These are phyloP conservation scores for Kandelia obovata DNA, from an alignment of 345 rosid species.

Conservation along the genomic window DNA sequence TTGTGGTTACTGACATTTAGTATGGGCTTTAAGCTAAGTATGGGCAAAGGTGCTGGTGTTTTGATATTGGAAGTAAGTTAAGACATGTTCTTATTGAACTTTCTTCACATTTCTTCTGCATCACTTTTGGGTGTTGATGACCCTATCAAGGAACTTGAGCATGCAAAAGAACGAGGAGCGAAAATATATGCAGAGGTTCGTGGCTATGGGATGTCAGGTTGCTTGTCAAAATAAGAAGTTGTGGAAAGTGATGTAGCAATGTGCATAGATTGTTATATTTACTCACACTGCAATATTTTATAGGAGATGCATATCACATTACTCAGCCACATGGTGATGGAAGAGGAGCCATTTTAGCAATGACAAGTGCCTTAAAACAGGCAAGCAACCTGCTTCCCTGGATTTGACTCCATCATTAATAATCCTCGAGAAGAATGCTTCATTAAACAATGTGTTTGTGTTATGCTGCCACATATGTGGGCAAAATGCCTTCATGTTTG, in stretches of 20 bases:
- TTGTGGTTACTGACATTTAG: conserved; percentile 9
- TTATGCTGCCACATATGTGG: neutral
- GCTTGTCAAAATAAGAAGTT: neutral
- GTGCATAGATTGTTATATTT: neutral
- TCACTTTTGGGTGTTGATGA: neutral
- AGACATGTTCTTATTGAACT: conserved; percentile 6
- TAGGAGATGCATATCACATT: conserved; percentile 93
- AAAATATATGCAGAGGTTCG: conserved; percentile 85
- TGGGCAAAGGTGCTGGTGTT: conserved; percentile 90
- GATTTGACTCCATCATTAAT: neutral
- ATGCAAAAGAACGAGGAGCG: conserved; percentile 82
- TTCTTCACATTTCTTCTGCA: neutral
- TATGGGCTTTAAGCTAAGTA: conserved; percentile 47
- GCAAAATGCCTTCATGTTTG: neutral
- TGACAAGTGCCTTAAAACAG: conserved; percentile 73
- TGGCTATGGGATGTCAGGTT: conserved; percentile 97
- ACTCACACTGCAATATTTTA: conserved; percentile 11
- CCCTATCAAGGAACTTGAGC: conserved; percentile 69
- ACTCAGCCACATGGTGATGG: conserved; percentile 91
- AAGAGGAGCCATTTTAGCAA: conserved; percentile 84
- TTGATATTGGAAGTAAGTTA: conserved; percentile 76
- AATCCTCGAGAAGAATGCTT: neutral
- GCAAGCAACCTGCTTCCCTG: conserved; percentile 24
- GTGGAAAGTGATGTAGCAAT: too few species aligned
- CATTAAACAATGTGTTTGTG: neutral